Percentiles rank a stretch among this genome's conserved stretches.
These are phyloP conservation scores for Sicyos baderoa DNA, from an alignment of 306 rosid genomes.

Conservation along the genomic window DNA sequence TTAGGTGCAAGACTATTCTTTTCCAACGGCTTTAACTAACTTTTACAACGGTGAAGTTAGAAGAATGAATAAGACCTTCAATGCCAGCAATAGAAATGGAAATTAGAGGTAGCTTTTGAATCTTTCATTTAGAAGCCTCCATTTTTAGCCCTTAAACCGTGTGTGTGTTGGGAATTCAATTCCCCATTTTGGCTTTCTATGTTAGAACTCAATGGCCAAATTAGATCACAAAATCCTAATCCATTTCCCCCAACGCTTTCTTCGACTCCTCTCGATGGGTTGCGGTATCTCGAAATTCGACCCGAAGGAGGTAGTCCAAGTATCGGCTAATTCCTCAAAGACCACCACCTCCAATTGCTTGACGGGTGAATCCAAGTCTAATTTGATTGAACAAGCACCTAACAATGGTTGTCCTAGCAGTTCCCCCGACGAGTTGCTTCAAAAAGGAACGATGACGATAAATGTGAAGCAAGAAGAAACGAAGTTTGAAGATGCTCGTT, in stretches of 20 bases:
- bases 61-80: neutral
- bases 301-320: neutral
- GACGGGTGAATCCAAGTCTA: neutral
- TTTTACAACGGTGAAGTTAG: neutral
- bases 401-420: too few species aligned
- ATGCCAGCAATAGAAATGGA: neutral
- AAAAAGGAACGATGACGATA: too few species aligned
- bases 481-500: neutral
- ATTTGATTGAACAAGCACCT: too few species aligned
- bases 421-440: too few species aligned
- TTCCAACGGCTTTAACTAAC: neutral
- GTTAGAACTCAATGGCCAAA: neutral
- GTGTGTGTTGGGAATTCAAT: too few species aligned
- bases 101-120: neutral
- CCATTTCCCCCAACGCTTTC: neutral
- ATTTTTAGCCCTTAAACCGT: neutral
- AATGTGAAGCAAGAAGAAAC: too few species aligned
- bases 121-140: neutral
- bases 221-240: neutral
- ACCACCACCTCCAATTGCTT: neutral
- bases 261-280: conserved; percentile 37
- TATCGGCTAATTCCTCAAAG: neutral
- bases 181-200: neutral
- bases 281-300: conserved; percentile 47
- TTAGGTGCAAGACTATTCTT: neutral